Evolutionary conservation across 1,284 basidiomycete species (phyloP).

Genomic region (Rhodotorula sp.): DNA sequence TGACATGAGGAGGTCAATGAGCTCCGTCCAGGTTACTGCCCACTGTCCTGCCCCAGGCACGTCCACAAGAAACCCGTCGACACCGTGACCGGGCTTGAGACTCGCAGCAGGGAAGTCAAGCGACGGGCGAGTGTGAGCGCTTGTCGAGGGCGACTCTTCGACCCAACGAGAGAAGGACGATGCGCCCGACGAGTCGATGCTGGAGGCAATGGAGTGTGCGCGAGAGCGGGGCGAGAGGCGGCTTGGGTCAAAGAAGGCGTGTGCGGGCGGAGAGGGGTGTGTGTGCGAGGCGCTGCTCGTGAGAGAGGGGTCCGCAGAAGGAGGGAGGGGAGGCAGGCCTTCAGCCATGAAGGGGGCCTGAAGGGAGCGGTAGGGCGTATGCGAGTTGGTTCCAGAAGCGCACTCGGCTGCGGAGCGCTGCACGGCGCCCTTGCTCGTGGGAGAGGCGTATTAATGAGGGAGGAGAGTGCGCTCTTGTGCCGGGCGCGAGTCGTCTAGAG

Average conservation of each 20-base stretch:
- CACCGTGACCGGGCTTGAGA: neutral
- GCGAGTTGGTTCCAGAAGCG: no score
- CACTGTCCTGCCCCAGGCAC: neutral
- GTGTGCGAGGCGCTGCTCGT: neutral
- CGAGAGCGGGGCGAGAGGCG: conserved; percentile 13
- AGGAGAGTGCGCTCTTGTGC: neutral
- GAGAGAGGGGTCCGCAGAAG: neutral
- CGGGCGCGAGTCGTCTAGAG: neutral
- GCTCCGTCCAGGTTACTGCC: conserved; percentile 17
- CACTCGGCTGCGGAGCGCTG: no score
- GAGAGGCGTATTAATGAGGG: no score
- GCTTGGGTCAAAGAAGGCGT: neutral
- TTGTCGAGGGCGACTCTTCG: conserved; percentile 2
- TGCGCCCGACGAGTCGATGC: conserved; percentile 14
- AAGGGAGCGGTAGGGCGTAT: no score
- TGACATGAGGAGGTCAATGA: conserved; percentile 18
- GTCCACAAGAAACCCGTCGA: conserved; percentile 12
- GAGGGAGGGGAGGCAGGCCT: neutral
- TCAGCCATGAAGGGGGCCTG: no score
- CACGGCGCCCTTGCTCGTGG: no score
- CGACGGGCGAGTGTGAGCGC: neutral
- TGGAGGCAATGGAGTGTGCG: conserved; percentile 16
- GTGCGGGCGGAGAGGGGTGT: neutral
- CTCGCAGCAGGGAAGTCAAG: neutral
- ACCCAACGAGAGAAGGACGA: conserved; percentile 12